Evolutionary conservation across 73 alveolate genomes (phyloP), one percentile per base, ranked within the genome.

Genomic region (Paramecium octaurelia): DNA sequence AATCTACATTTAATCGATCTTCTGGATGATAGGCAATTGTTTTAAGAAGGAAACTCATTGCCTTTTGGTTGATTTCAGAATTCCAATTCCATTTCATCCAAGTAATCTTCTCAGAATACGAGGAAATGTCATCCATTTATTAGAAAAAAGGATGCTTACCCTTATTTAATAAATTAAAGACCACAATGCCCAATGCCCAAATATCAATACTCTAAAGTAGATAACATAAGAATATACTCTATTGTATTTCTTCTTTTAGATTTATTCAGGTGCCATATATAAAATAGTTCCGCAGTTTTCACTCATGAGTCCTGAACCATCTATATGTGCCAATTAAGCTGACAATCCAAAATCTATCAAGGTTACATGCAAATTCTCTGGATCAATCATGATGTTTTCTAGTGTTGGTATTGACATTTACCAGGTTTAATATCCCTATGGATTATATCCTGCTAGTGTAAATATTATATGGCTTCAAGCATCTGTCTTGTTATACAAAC

Each of bases 241-340:
- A 36, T 73, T 73, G 85, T 94, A 94, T 46, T 46, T 80, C 75
- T 92, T 94, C 80, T 86, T 94, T 73, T 92, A 95, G 5, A 94
- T 94, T 75, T 87, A 93, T 77, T 94, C 97, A 16, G 97, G 97
- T 8, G 97, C 95, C 97, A 94, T 94, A 86, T 92, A 94, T 40
- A 94, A 58, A 84, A 86, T 86, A n/a, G 97, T 94, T 1, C 97
- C 97, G 60, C 97, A 94, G 76, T 94, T 92, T 46, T 92, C 97
- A 86, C 85, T 73, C 87, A 73, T 36, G 3, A 73, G 14, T 12
- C 68, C 68, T 2, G 20, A 16, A 16, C 59, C 87, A 4, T 64
- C 84, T 5, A 64, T 12, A n/a, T 36, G 16, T 16, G 69, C 34
- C 35, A 73, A 34, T 34, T 73, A 34, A 5, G 87, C 87, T 73